A percentile compares a stretch with the other conserved stretches of the same genome.
These are phyloP conservation scores for Kluyveromyces dobzhanskii DNA, from an alignment of 805 yeast genomes.

Conservation along the genomic window DNA sequence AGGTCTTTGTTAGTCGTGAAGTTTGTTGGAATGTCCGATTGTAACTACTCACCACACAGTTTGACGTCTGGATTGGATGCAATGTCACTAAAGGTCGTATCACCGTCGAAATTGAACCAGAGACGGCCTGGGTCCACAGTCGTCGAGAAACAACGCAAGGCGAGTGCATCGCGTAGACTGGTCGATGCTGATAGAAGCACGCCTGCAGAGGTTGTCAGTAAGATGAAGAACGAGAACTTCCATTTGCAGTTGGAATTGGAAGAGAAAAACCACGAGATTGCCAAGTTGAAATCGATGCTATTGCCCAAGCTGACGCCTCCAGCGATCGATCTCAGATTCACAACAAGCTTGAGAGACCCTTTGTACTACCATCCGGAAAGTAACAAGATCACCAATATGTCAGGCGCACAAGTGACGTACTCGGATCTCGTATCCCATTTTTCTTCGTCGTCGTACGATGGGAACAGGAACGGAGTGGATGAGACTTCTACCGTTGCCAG, in stretches of 20 bases:
- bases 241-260: conserved; percentile 17
- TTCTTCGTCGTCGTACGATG: conserved; percentile 18
- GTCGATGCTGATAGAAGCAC: neutral
- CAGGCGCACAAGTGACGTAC: neutral
- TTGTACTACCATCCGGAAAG: neutral
- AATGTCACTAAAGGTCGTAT: neutral
- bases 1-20: too few relatives aligned
- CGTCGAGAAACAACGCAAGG: too few relatives aligned
- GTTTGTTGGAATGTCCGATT: neutral
- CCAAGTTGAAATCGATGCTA: conserved; percentile 7
- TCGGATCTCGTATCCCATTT: conserved; percentile 12
- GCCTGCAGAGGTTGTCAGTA: conserved; percentile 2
- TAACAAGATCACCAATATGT: neutral
- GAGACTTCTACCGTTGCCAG: conserved; percentile 18
- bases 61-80: neutral
- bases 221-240: conserved; percentile 17
- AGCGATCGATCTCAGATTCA: conserved; percentile 1
- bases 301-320: conserved; percentile 4
- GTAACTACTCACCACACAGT: neutral
- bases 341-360: neutral
- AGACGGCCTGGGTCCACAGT: too few relatives aligned
- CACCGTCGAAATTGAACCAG: neutral
- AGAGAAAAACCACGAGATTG: conserved; percentile 16
- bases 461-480: conserved; percentile 8
- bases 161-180: too few relatives aligned